phyloP scores from a whole-genome alignment of 164 flowering plant species.

The Tetrastigma voinierianum region DNA sequence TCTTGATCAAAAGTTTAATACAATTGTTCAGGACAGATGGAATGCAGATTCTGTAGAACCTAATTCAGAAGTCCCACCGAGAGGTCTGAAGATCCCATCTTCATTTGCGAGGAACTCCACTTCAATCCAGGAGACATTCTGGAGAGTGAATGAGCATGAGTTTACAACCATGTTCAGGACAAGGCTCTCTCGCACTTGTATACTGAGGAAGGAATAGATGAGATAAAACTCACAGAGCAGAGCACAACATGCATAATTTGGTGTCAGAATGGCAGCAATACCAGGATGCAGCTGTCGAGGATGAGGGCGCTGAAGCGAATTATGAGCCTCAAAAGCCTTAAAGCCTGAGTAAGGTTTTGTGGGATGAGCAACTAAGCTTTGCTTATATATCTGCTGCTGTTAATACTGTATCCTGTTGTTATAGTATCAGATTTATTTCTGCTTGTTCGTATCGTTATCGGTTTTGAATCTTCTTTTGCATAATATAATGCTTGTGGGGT shows the following conservation, averaged over 20 bases:
- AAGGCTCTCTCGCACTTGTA: constrained; percentile 89
- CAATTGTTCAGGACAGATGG: constrained; percentile 27
- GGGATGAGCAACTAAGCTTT: neutral
- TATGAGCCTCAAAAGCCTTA: constrained; percentile 21
- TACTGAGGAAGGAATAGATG: constrained; percentile 86
- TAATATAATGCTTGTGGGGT: no score
- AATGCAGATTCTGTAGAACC: constrained; percentile 72
- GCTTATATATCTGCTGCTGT: neutral
- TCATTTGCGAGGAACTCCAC: constrained; percentile 81
- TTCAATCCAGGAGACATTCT: constrained; percentile 78
- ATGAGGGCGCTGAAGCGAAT: constrained; percentile 46
- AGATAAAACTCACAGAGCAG: constrained; percentile 89
- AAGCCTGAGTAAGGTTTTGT: neutral
- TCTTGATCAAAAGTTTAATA: constrained; percentile 15
- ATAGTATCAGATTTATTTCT: no score
- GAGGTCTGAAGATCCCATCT: constrained; percentile 72
- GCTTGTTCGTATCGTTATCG: no score
- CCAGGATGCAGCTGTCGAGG: constrained; percentile 87
- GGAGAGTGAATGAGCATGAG: constrained; percentile 87
- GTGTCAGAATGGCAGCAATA: constrained; percentile 90
- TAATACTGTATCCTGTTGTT: no score
- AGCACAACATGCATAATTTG: constrained; percentile 84
- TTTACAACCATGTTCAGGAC: constrained; percentile 84
- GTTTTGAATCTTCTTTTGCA: no score
- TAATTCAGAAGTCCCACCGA: constrained; percentile 68